A percentile compares a stretch with the other conserved stretches of the same genome.
phyloP scores from a whole-genome alignment of 2,329 filamentous ascomycete genomes.

The Claviceps africana region DNA sequence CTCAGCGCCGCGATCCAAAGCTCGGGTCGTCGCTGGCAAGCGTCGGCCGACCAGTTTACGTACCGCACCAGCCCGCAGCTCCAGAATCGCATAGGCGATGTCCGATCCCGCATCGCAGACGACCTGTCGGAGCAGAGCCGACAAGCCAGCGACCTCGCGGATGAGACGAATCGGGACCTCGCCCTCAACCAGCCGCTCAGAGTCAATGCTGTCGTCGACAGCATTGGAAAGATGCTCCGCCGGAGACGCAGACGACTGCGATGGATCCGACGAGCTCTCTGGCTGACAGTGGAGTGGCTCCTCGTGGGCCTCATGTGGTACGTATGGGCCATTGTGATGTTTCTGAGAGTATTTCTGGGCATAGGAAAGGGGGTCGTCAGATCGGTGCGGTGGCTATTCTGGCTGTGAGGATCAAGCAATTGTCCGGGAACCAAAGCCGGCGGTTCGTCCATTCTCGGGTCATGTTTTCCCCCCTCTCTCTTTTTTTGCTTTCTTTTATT shows the following conservation, averaged over 20 bases:
- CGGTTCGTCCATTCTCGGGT: background rate
- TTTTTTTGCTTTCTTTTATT: background rate
- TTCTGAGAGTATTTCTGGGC: slow-evolving; percentile 52
- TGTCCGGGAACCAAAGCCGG: no score
- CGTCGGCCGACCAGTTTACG: slow-evolving; percentile 44
- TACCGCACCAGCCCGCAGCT: slow-evolving; percentile 41
- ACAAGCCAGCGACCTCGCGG: slow-evolving; percentile 60
- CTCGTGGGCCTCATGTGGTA: slow-evolving; percentile 88
- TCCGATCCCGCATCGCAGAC: slow-evolving; percentile 33
- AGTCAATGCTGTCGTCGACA: slow-evolving; percentile 67
- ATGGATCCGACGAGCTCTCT: slow-evolving; percentile 63
- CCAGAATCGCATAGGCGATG: slow-evolving; percentile 30
- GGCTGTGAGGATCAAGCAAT: slow-evolving; percentile 37
- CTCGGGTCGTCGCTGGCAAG: slow-evolving; percentile 42
- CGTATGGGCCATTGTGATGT: slow-evolving; percentile 78
- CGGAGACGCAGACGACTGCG: slow-evolving; percentile 53
- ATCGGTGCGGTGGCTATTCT: slow-evolving; percentile 68
- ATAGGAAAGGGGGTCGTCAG: slow-evolving; percentile 44
- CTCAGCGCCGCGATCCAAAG: slow-evolving; percentile 32
- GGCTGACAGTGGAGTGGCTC: slow-evolving; percentile 74
- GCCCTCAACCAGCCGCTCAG: slow-evolving; percentile 63
- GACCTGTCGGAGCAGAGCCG: slow-evolving; percentile 48
- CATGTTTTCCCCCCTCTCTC: no score
- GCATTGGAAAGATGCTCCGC: slow-evolving; percentile 62
- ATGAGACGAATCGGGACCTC: slow-evolving; percentile 63